phyloP scores from a whole-genome alignment of 345 rosid genomes.

The Citrus cavaleriei region DNA sequence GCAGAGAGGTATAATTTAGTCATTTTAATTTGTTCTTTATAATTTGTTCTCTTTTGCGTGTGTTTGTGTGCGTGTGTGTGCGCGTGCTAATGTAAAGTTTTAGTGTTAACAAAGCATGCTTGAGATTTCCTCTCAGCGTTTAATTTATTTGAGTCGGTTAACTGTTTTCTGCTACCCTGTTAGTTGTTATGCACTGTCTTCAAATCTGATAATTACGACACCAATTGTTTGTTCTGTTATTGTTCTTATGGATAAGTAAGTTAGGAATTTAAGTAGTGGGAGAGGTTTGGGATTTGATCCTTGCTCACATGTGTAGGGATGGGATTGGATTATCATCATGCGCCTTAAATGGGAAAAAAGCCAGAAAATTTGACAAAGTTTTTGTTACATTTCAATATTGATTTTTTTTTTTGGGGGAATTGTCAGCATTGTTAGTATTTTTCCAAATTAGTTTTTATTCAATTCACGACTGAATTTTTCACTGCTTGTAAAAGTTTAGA shows the following conservation, averaged over 20 bases:
- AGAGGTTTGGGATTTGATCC: no score
- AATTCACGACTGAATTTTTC: not conserved
- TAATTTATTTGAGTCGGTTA: not conserved
- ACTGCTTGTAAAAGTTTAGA: not conserved
- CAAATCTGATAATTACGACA: no score
- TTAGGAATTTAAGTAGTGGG: not conserved
- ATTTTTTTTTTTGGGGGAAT: no score
- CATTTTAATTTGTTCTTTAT: not conserved
- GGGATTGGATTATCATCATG: no score
- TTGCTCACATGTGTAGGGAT: no score
- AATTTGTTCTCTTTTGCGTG: not conserved
- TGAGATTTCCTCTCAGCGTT: not conserved
- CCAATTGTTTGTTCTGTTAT: not conserved
- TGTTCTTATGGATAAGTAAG: not conserved
- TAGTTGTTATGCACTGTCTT: not conserved
- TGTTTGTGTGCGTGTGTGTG: not conserved
- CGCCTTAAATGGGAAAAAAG: not conserved
- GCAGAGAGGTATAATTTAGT: slow-evolving; percentile 47
- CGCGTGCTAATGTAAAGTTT: not conserved
- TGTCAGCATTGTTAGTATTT: not conserved
- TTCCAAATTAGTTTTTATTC: not conserved
- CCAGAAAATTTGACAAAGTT: not conserved
- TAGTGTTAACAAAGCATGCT: not conserved
- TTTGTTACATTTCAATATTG: no score
- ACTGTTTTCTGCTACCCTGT: not conserved